Evolutionary conservation across 78 protist genomes (phyloP).

Genomic region (Chrysochromulina tobinii): DNA sequence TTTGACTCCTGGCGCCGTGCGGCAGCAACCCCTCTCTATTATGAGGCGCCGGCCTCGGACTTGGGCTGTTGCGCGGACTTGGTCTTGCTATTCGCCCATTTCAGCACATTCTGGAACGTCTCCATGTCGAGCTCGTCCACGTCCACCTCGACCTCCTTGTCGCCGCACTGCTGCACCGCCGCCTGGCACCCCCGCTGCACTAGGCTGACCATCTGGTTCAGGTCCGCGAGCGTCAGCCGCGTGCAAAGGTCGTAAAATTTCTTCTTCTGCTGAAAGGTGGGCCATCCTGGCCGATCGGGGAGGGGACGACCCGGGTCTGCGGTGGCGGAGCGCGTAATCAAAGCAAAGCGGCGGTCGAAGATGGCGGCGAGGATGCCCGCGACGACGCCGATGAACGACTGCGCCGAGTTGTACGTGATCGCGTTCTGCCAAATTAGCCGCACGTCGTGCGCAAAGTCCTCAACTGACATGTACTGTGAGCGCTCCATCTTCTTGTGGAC

Average conservation of each 20-base stretch:
- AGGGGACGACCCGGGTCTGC: neutral
- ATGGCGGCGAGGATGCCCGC: neutral
- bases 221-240: neutral
- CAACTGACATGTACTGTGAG: neutral
- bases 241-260: neutral
- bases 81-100: neutral
- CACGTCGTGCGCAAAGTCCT: slow-evolving; percentile 6
- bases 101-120: neutral
- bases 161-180: neutral
- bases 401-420: slow-evolving; percentile 15
- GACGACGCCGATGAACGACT: neutral
- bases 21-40: too few species aligned
- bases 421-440: neutral
- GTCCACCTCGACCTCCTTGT: slow-evolving; percentile 27
- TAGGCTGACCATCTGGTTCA: neutral
- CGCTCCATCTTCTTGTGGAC: neutral
- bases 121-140: slow-evolving; percentile 30
- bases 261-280: neutral
- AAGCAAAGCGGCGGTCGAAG: neutral
- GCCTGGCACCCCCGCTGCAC: neutral
- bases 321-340: neutral
- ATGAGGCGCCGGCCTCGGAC: too few species aligned
- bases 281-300: slow-evolving; percentile 1
- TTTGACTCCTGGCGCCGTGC: too few species aligned
- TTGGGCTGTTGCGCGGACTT: neutral